A percentile compares a stretch with the other conserved stretches of the same genome.
Conservation (phyloP, 2,329 filamentous ascomycete genomes). For the Tolypocladium tundrense region DNA sequence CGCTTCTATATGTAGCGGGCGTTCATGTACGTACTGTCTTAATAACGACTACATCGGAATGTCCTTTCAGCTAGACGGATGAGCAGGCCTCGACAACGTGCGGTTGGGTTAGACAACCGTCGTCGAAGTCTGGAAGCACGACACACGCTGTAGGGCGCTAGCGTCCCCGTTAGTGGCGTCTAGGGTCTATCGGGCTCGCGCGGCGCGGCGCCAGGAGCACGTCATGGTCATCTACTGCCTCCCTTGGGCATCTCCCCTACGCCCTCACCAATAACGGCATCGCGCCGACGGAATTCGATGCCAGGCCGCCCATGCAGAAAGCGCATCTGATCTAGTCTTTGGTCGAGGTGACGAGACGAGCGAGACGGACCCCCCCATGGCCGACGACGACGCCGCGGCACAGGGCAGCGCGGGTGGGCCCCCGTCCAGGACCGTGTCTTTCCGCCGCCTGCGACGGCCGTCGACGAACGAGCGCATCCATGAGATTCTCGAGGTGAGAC, state of each 20-base stretch:
- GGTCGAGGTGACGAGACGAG: not conserved
- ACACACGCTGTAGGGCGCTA: not conserved
- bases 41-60: not conserved
- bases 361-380: not conserved
- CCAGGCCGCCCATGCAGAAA: not conserved
- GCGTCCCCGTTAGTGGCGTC: not conserved
- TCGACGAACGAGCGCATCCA: slow-evolving; percentile 31
- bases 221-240: not conserved
- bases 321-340: not conserved
- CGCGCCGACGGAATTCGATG: not conserved
- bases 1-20: not conserved
- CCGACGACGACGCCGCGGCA: not conserved
- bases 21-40: not conserved
- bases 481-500: slow-evolving; percentile 35
- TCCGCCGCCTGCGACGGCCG: slow-evolving; percentile 12
- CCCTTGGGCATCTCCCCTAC: not conserved
- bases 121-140: not conserved
- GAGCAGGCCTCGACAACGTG: not conserved
- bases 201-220: not conserved
- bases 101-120: not conserved
- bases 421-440: slow-evolving; percentile 3
- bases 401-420: not conserved
- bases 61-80: not conserved
- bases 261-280: not conserved
- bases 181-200: not conserved